Evolutionary conservation across 2,329 filamentous ascomycete genomes (phyloP), one percentile per base, ranked within the genome.

Genomic region (Diaporthe humulicola): DNA sequence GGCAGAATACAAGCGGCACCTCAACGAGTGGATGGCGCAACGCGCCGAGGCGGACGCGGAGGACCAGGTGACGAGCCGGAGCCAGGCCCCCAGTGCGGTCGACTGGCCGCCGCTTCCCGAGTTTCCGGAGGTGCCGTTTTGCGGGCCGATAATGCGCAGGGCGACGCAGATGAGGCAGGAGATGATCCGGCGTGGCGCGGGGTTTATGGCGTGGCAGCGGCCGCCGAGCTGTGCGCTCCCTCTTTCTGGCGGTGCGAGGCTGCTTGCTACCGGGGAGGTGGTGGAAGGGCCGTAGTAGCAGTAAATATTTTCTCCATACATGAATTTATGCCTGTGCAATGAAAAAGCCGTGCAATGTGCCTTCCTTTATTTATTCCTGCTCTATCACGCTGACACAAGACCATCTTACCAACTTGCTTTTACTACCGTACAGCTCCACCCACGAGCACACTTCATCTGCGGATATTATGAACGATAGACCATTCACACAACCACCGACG

Each of bases 71-170:
- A 66, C 17, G 28, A 30, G 38, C 7, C 6, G 25, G 60, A 30
- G 30, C 30, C 56, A 58, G 56, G 30, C 36, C 30, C 56, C 56
- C 30, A 19, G 9, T 28, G 56, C 56, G 5, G 30, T 58, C 10
- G 56, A 58, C 56, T 58, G 56, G 56, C 56, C 56, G 30, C 56
- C 56, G 56, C 22, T 58, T 30, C 56, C 56, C 22, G 56, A 38
- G 56, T 58, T 58, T 22, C 30, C 56, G 5, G 30, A 30, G 30
- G 28, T 58, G 56, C 28, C 30, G 30, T 19, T 30, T 25, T 45
- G 42, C 42, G 42, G 42, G 22, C 8, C 7, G 50, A 54, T 45
- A 19, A 54, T 54, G 14, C 28, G 30, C 30, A 58, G 56, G 28
- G 30, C 56, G 56, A 36, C 56, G 15, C 56, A 58, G 22, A 58